phyloP scores from a whole-genome alignment of 2,329 filamentous ascomycete genomes.

The Cryphonectria japonica region DNA sequence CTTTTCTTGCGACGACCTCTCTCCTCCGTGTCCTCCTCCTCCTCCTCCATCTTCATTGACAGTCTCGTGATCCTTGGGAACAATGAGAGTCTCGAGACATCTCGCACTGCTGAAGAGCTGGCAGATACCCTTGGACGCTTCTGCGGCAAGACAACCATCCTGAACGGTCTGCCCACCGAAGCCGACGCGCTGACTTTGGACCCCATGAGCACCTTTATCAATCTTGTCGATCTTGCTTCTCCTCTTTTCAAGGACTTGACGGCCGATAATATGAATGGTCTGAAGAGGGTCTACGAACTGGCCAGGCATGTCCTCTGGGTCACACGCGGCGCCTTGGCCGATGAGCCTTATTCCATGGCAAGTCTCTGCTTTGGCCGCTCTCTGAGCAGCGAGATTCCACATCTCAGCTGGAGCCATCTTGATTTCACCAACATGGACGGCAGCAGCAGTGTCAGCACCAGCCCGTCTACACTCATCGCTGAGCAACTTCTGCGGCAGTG shows the following conservation, averaged over 20 bases:
- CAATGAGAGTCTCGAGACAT: conserved; percentile 4
- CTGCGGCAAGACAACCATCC: conserved; percentile 19
- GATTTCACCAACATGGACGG: conserved; percentile 29
- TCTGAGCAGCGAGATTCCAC: conserved; percentile 31
- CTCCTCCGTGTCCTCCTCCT: neutral
- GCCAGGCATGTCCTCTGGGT: conserved; percentile 34
- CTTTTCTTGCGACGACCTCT: conserved; percentile 15
- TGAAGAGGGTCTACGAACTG: conserved; percentile 30
- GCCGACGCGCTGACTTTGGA: conserved; percentile 1
- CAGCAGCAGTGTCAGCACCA: neutral
- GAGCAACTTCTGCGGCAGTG: conserved; percentile 30
- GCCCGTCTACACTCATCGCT: conserved; percentile 13
- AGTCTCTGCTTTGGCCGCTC: conserved; percentile 33
- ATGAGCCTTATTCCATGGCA: conserved; percentile 32
- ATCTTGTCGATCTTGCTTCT: conserved; percentile 35
- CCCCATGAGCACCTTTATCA: conserved; percentile 29
- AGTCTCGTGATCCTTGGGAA: conserved; percentile 33
- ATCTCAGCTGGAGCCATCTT: conserved; percentile 33
- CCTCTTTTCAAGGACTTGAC: conserved; percentile 34
- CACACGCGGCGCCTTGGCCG: conserved; percentile 26
- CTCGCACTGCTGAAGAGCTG: conserved; percentile 12
- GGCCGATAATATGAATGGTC: conserved; percentile 26
- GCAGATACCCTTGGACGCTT: conserved; percentile 22
- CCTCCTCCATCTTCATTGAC: conserved; percentile 23
- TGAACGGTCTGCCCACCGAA: conserved; percentile 26